phyloP scores from a whole-genome alignment of 192 early-diverging fungal genomes.

The Podila epicladia region DNA sequence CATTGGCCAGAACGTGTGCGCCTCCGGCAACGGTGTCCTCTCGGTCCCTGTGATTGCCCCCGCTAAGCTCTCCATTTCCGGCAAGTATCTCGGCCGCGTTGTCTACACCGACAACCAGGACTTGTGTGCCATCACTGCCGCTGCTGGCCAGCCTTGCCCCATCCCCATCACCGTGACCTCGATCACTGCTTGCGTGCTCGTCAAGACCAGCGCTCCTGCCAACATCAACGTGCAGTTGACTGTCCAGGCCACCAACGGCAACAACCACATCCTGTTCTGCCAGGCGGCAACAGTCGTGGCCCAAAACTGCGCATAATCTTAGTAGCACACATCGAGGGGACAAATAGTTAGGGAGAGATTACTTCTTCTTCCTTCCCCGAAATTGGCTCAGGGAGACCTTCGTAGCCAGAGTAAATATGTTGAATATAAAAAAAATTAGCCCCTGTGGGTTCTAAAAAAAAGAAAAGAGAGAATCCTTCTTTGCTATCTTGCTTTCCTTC shows the following conservation, averaged over 20 bases:
- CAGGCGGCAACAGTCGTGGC: background rate
- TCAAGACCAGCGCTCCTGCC: background rate
- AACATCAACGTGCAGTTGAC: background rate
- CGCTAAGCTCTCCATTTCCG: slow-evolving; percentile 1
- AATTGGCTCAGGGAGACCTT: too few species aligned
- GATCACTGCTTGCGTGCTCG: slow-evolving; percentile 5
- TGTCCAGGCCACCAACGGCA: slow-evolving; percentile 1
- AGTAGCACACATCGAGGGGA: background rate
- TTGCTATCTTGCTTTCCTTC: too few species aligned
- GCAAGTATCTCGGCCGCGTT: slow-evolving; percentile 1
- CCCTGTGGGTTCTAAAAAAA: too few species aligned
- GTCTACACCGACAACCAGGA: slow-evolving; percentile 5
- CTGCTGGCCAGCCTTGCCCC: background rate
- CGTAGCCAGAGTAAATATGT: too few species aligned
- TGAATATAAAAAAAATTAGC: too few species aligned
- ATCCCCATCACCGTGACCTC: background rate
- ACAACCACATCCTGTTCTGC: background rate
- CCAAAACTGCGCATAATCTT: background rate
- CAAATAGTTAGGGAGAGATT: background rate
- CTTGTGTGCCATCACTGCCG: background rate
- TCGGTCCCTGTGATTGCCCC: slow-evolving; percentile 13
- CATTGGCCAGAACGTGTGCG: slow-evolving; percentile 26
- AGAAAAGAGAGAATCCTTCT: too few species aligned
- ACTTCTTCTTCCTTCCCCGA: too few species aligned
- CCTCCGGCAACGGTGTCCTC: slow-evolving; percentile 28